Evolutionary conservation across 2,329 filamentous ascomycete genomes (phyloP), one percentile per base, ranked within the genome.

Genomic region (Aspergillus novoparasiticus): DNA sequence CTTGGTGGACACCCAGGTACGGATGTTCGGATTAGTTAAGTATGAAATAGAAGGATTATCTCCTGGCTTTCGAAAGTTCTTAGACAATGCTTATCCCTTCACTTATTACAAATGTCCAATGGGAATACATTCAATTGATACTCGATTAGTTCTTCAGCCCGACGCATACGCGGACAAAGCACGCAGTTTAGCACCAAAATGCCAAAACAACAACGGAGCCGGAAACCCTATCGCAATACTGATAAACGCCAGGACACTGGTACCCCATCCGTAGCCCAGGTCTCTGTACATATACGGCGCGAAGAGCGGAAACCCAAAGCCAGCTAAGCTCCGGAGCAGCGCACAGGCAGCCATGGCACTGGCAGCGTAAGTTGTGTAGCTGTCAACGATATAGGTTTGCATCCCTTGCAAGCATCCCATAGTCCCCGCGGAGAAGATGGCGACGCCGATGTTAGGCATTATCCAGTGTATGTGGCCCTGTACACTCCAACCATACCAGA

Each of bases 401-500:
- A 67, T 63, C 4, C 59, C 74, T 64, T 79, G 77, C 39, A 78
- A 75, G 0, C 71, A 70, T 39, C 73, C 70, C 34, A 79, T 79
- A 0, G 71, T 71, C 68, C 83, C 82, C 0, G 75, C 77, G 9
- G 80, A 77, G 60, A 85, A 81, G 3, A 86, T 69, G 1, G 71
- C 73, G 1, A 81, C 80, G 0, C 84, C 82, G 39, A 85, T 79
- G 59, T 85, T 80, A 2, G 85, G 84, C 64, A 83, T 76, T 41
- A 86, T 83, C 81, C 85, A 86, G 65, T 86, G 84, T 0, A 78
- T 69, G 36, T 76, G 73, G 1, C 74, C 73, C 54, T 85, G 77
- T 0, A 84, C 82, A 1, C 78, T 79, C 85, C 85, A 88, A 21
- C 85, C 85, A 65, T 88, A 88, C 71, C 83, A 81, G 66, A 87